Percentiles rank a stretch among this genome's conserved stretches.
These are phyloP conservation scores for Leptodontidium sp. DNA, from an alignment of 2,329 filamentous ascomycete species.

Conservation along the genomic window DNA sequence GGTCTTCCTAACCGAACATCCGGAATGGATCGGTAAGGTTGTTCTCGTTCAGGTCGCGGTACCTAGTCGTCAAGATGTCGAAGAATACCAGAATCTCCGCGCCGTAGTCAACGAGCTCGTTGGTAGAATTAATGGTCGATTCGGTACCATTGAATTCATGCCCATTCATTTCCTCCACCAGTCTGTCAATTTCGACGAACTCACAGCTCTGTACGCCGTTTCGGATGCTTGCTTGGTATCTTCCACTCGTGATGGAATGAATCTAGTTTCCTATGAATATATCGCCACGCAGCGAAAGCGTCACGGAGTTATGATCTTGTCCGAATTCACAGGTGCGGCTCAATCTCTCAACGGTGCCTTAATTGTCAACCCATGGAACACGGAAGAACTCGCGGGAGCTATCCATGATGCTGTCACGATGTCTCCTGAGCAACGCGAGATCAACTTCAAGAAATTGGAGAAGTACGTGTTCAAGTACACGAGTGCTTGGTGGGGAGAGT, in stretches of 20 bases:
- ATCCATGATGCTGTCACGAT: constrained; percentile 98
- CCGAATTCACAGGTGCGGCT: constrained; percentile 94
- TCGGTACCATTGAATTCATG: constrained; percentile 98
- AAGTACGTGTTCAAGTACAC: constrained; percentile 98
- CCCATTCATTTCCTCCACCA: constrained; percentile 99
- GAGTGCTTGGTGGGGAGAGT: constrained; percentile 95
- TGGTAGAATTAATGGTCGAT: constrained; percentile 95
- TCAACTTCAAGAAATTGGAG: constrained; percentile 91
- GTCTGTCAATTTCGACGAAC: constrained; percentile 92
- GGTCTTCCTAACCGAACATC: constrained; percentile 95
- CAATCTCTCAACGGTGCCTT: constrained; percentile 93
- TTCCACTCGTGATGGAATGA: constrained; percentile 98
- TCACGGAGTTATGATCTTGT: constrained; percentile 93
- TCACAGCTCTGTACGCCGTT: constrained; percentile 91
- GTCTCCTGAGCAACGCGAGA: constrained; percentile 84
- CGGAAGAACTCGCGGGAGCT: constrained; percentile 89
- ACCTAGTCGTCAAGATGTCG: constrained; percentile 92
- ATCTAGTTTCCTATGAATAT: constrained; percentile 97
- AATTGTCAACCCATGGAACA: constrained; percentile 99
- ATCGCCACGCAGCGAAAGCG: constrained; percentile 91
- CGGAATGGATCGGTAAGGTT: constrained; percentile 97
- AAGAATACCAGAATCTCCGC: constrained; percentile 96
- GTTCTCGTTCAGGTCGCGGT: constrained; percentile 96
- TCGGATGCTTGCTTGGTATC: constrained; percentile 93
- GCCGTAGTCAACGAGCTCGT: constrained; percentile 97